These are phyloP conservation scores for Didymosphaeria variabile DNA, from an alignment of 2,329 filamentous ascomycete genomes.

Conservation along the genomic window DNA sequence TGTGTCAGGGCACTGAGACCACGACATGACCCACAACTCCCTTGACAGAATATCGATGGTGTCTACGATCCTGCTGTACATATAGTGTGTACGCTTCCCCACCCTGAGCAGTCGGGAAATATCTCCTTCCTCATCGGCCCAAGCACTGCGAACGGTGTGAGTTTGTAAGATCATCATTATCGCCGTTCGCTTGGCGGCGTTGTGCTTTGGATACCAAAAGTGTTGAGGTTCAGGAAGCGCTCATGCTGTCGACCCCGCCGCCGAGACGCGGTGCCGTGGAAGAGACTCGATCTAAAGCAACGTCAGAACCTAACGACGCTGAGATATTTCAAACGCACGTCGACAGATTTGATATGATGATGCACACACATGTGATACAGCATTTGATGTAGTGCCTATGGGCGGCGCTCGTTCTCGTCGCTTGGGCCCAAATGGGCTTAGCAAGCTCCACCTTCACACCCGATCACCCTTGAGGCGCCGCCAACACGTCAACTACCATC, in stretches of 20 bases:
- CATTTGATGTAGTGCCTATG: not conserved
- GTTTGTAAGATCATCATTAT: not conserved
- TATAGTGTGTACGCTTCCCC: no score
- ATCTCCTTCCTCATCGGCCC: no score
- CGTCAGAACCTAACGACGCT: not conserved
- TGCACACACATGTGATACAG: not conserved
- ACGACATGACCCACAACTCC: no score
- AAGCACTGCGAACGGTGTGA: not conserved
- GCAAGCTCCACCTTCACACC: not conserved
- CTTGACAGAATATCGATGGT: no score
- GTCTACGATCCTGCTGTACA: no score
- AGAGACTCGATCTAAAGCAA: not conserved
- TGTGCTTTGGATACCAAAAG: not conserved
- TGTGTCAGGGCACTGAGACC: no score
- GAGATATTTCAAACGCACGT: not conserved
- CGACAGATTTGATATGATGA: not conserved
- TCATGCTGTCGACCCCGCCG: not conserved
- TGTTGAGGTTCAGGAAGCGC: constrained; percentile 3
- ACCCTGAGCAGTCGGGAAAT: no score
- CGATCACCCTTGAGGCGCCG: not conserved
- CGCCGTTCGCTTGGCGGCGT: not conserved
- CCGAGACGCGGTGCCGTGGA: not conserved
- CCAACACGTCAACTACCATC: not conserved
- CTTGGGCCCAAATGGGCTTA: not conserved
- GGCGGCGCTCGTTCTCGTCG: not conserved